Conservation (phyloP, 345 rosid genomes). For the Eucalyptus marginata region DNA sequence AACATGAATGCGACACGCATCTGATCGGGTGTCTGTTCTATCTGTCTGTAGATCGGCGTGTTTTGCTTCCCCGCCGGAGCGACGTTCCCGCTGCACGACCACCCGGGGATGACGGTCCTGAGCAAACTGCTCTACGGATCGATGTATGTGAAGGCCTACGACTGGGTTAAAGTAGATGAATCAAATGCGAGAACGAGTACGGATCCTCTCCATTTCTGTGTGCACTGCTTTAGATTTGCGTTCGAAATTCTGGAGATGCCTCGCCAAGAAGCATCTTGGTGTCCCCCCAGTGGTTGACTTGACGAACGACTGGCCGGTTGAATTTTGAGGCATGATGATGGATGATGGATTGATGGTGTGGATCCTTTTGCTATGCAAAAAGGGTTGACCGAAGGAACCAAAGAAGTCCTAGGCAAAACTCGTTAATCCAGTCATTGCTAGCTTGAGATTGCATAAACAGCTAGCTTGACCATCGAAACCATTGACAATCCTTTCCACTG, state of each 20-base stretch:
- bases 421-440: background rate
- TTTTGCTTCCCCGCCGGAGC: constrained; percentile 29
- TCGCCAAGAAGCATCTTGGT: background rate
- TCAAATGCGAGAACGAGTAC: constrained; percentile 4
- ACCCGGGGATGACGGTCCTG: constrained; percentile 39
- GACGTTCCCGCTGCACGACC: constrained; percentile 35
- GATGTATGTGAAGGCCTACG: constrained; percentile 23
- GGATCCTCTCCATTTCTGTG: background rate
- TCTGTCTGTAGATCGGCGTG: constrained; percentile 17
- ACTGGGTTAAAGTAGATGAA: constrained; percentile 15
- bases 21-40: background rate
- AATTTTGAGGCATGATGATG: background rate
- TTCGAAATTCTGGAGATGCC: background rate
- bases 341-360: background rate
- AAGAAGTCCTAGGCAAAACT: background rate
- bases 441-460: background rate
- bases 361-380: background rate
- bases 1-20: background rate
- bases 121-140: constrained; percentile 41
- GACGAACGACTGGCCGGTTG: background rate
- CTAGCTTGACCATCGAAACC: background rate
- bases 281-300: background rate
- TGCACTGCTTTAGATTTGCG: background rate
- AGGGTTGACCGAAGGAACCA: background rate
- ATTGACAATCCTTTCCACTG: background rate